Base-by-base conservation (phyloP, 106 monocot genomes). In the Alisma plantagoaquatica region DNA sequence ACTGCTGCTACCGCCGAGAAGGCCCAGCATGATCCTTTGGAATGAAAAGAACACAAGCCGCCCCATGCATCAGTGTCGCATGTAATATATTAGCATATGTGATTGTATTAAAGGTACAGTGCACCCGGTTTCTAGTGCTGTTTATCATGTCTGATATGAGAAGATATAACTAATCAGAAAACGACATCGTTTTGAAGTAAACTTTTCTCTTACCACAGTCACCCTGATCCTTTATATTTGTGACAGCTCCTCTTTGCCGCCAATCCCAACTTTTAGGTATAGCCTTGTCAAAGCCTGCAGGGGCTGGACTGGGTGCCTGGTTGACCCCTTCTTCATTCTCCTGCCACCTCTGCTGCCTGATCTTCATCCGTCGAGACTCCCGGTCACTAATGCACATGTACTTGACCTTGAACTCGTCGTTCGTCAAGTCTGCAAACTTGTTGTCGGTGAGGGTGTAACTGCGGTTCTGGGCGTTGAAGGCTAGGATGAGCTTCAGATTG, bases 361-460 rank as follows among this genome's bases (percentile, higher is more conserved):
- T 51, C 51, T 51, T 20, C 51, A 23, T 51, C 43, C 18, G 32
- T 19, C 25, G 60, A 19, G 8, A 45, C 4, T 0, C 4, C n/a
- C 5, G 31, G n/a, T 11, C 8, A n/a, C 29, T n/a, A 12, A 64
- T 21, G 19, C 75, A 27, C 51, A 59, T 3, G 8, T 50, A 43
- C 27, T 35, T 29, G 20, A 25, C 21, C 33, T 58, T 69, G 61
- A 75, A 75, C 49, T 75, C 75, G n/a, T n/a, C n/a, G n/a, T n/a
- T n/a, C n/a, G n/a, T n/a, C n/a, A n/a, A n/a, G n/a, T n/a, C n/a
- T n/a, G 63, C 75, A 46, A 75, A 75, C 51, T 59, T 69, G 47
- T 58, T 65, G 54, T 65, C 65, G 2, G 54, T 50, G 57, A 76
- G 70, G 45, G 59, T 76, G 64, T 60, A 76, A 5, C 27, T 33